Base-by-base conservation (phyloP, 148 eudicot genomes). In the Agrostemma githago region DNA sequence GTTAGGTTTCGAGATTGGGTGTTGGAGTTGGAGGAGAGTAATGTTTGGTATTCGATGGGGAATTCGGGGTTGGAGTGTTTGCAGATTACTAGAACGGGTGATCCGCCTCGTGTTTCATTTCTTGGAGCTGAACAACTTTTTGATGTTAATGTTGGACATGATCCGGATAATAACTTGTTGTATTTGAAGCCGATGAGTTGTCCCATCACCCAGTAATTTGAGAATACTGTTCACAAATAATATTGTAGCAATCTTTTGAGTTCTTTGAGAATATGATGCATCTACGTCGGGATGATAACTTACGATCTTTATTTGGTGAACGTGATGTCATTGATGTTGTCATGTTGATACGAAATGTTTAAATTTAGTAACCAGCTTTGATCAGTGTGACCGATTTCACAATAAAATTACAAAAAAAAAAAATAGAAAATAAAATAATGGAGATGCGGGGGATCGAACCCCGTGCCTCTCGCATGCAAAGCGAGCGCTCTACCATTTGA, bases 371-470 rank as follows among this genome's bases (percentile, higher is more conserved):
- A 26, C 34, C 1, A 26, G 1, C 34, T 26, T 26, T 26, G 34
- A 26, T 26, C 34, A 26, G 34, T 26, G 34, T 26, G 34, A 26
- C 34, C 34, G 34, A 26, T 26, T 26, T 26, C 34, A 26, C 34
- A 26, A 1, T 26, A 26, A 26, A 26, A 26, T 26, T 26, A 26
- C 34, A 26, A 26, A 26, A 26, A 26, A 26, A 26, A 26, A 26
- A 26, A 26, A 26, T 26, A 26, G 34, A 26, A 26, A 48, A 21
- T 19, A 56, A 34, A 26, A 4, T 87, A 26, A 4, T 87, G 89
- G 92, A 84, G 93, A 87, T 89, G 93, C 89, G 84, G 93, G 89
- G 93, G 79, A 87, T 89, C 89, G 88, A 89, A 89, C 88, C 91
- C 91, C 88, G 84, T 86, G 86, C 90, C 85, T 84, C 90, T 88